Conservation (phyloP, 805 yeast species). For the Teunomyces barrocoloradensis region DNA sequence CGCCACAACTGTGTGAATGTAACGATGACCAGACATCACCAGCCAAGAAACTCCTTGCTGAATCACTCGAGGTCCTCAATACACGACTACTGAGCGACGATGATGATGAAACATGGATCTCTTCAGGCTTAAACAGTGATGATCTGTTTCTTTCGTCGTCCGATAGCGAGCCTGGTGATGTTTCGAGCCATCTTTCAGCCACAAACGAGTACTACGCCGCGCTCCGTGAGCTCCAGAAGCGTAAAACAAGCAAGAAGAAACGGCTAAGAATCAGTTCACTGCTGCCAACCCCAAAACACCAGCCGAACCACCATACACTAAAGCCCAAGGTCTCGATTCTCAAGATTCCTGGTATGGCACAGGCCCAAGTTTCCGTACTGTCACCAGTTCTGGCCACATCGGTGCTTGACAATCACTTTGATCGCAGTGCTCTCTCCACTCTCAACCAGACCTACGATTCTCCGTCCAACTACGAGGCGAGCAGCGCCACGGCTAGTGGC, state of each 20-base stretch:
- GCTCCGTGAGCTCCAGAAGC: slow-evolving; percentile 7
- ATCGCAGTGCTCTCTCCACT: slow-evolving; percentile 12
- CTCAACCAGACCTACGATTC: slow-evolving; percentile 13
- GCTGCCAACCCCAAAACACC: slow-evolving; percentile 40
- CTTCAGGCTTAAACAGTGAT: slow-evolving; percentile 24
- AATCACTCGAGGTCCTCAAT: slow-evolving; percentile 11
- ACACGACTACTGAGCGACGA: slow-evolving; percentile 11
- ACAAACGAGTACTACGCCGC: slow-evolving; percentile 22
- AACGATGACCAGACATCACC: slow-evolving; percentile 7
- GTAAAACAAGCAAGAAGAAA: slow-evolving; percentile 12
- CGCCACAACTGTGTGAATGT: slow-evolving; percentile 1
- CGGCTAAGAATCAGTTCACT: slow-evolving; percentile 13
- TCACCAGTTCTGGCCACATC: background rate
- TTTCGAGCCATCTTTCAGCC: slow-evolving; percentile 4
- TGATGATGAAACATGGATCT: slow-evolving; percentile 20
- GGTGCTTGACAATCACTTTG: slow-evolving; percentile 3
- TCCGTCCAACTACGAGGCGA: slow-evolving; percentile 5
- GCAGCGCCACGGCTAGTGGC: slow-evolving; percentile 10
- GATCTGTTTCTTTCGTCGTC: slow-evolving; percentile 1
- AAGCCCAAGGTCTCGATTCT: slow-evolving; percentile 43
- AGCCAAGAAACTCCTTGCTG: slow-evolving; percentile 8
- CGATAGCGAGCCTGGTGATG: slow-evolving; percentile 6
- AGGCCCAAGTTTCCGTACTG: background rate
- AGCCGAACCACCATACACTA: slow-evolving; percentile 40
- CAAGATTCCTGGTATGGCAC: slow-evolving; percentile 15